Base-by-base conservation (phyloP, 768 basidiomycete genomes). In the Crucibulum laeve region DNA sequence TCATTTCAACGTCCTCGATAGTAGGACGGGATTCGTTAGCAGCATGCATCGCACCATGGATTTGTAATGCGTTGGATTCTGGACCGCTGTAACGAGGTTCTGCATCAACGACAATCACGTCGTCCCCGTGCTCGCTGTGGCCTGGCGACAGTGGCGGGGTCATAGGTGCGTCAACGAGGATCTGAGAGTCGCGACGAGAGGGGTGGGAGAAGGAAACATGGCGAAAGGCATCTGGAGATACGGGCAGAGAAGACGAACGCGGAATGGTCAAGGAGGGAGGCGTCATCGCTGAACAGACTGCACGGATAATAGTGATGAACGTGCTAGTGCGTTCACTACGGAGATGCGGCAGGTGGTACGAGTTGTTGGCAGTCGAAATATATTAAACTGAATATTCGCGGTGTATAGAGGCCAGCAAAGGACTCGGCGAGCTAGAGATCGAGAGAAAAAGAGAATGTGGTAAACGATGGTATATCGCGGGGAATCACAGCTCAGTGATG, bases 81-180 rank as follows among this genome's bases (percentile, higher is more conserved):
- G 35, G 58, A 22, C 58, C 60, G 48, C 61, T 63, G 45, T 65
- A 63, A 41, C 65, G 61, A 22, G 67, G 64, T 45, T 69, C 62
- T 6, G 59, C 50, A 50, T 72, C 68, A 28, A 70, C 58, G 40
- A 69, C 46, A 40, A 74, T 70, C 10, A 60, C 47, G 42, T 65
- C 56, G 5, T 58, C 58, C 21, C 55, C 56, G n/a, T 53, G 51
- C 42, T 77, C 71, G 47, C 71, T 78, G 39, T 69, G 73, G 19
- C 65, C 64, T 2, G 81, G 84, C 34, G 84, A 87, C 46, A 82
- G 65, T 5, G 84, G 84, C 4, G 84, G 84, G 1, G 84, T 87
- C 52, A 86, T 75, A 18, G 80, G 84, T n/a, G 76, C 77, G 45
- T 80, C 73, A 35, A 69, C 61, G 40, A 72, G 62, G 50, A 71